Evolutionary conservation across 257 asterid genomes (phyloP).

Genomic region (Henckelia pumila): DNA sequence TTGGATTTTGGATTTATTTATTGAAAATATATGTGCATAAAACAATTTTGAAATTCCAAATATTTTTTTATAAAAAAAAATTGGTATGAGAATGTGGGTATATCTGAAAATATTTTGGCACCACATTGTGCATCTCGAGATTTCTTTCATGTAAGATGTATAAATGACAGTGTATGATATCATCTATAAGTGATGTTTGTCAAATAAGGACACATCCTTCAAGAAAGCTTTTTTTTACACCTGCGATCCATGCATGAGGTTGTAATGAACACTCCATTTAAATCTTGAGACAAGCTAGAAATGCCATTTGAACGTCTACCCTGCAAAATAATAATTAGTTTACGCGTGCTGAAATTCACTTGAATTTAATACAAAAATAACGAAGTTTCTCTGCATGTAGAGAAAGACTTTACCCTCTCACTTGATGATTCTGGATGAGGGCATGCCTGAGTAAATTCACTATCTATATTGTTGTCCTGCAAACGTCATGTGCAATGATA

Average conservation of each 20-base stretch:
- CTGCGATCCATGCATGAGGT: slow-evolving; percentile 97
- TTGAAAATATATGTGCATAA: too few relatives aligned
- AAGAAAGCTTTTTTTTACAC: slow-evolving; percentile 33
- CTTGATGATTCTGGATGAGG: slow-evolving; percentile 44
- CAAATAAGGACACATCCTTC: background rate
- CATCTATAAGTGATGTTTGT: background rate
- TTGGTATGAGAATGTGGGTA: too few relatives aligned
- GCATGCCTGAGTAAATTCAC: slow-evolving; percentile 69
- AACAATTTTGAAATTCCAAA: too few relatives aligned
- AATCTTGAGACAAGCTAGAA: slow-evolving; percentile 88
- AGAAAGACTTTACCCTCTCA: slow-evolving; percentile 48
- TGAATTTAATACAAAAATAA: slow-evolving; percentile 6
- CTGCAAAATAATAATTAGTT: slow-evolving; percentile 39
- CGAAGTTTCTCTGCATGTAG: background rate
- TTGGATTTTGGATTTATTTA: too few relatives aligned
- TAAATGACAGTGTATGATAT: background rate
- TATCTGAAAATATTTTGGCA: too few relatives aligned
- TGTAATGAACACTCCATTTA: slow-evolving; percentile 71
- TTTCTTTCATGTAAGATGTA: background rate
- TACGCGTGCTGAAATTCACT: background rate
- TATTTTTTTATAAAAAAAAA: too few relatives aligned
- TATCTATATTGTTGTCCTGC: too few relatives aligned
- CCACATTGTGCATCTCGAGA: background rate
- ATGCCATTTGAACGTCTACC: slow-evolving; percentile 73
- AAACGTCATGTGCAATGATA: too few relatives aligned